Conservation (phyloP, 257 asterid species). For the Orobanche coerulescens region DNA sequence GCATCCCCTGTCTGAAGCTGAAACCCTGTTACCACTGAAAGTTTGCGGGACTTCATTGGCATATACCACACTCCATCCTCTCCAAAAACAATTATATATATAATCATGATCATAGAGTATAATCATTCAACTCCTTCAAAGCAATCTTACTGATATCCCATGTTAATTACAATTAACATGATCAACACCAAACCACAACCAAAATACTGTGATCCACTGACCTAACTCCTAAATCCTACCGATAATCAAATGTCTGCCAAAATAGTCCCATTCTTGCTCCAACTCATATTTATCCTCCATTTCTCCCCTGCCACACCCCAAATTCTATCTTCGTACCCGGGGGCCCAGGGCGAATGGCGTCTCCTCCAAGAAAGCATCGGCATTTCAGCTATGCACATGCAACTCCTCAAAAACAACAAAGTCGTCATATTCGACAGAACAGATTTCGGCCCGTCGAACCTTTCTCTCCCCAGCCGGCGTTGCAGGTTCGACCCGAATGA, state of each 20-base stretch:
- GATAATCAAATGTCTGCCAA: background rate
- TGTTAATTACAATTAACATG: conserved; percentile 4
- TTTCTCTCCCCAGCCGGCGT: conserved; percentile 37
- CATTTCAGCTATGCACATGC: conserved; percentile 85
- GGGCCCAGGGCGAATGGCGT: conserved; percentile 31
- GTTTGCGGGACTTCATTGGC: background rate
- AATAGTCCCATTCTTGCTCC: conserved; percentile 11
- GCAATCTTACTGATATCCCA: background rate
- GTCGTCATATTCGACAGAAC: conserved; percentile 65
- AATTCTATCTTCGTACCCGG: conserved; percentile 1
- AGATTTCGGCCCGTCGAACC: conserved; percentile 57
- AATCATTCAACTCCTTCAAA: background rate
- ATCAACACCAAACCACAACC: conserved; percentile 21
- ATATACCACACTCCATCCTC: background rate
- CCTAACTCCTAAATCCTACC: conserved; percentile 17
- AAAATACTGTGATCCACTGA: background rate
- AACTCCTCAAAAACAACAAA: conserved; percentile 51
- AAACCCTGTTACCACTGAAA: conserved; percentile 7
- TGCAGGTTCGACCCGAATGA: conserved; percentile 49
- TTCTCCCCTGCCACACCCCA: conserved; percentile 11
- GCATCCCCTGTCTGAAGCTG: conserved; percentile 11
- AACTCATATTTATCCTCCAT: conserved; percentile 7
- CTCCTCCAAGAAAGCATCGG: conserved; percentile 46
- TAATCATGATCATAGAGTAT: conserved; percentile 7
- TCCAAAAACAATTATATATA: background rate